These are phyloP conservation scores for Spatholobus suberectus DNA, from an alignment of 306 rosid genomes.

Conservation along the genomic window DNA sequence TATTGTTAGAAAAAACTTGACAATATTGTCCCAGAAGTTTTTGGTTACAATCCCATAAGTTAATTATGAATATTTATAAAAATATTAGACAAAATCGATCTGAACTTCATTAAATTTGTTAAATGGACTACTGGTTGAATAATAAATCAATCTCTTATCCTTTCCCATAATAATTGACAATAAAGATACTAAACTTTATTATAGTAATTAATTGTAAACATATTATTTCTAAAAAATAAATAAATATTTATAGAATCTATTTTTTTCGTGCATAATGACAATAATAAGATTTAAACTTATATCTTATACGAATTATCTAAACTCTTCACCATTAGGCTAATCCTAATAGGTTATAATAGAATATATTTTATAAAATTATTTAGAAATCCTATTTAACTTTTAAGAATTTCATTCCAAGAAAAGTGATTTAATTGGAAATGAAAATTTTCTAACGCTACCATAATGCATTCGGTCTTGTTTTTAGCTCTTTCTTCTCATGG, in stretches of 20 bases:
- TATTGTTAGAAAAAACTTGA: not conserved
- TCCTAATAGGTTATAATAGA: too few relatives aligned
- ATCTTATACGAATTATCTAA: not conserved
- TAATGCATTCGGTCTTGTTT: not conserved
- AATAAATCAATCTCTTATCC: not conserved
- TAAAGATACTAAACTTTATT: not conserved
- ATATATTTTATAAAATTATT: too few relatives aligned
- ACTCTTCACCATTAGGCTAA: too few relatives aligned
- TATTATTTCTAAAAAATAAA: too few relatives aligned
- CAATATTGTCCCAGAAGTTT: not conserved
- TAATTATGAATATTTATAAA: not conserved
- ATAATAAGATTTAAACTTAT: too few relatives aligned
- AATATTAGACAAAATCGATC: not conserved
- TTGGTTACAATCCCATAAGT: not conserved
- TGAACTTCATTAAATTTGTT: not conserved
- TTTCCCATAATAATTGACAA: not conserved
- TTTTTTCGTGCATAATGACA: too few relatives aligned
- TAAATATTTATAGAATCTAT: too few relatives aligned
- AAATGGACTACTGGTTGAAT: not conserved
- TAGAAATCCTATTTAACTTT: too few relatives aligned
- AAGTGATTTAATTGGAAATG: not conserved
- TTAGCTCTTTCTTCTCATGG: not conserved
- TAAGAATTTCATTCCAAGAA: not conserved
- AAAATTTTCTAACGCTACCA: not conserved
- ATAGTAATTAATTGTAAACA: not conserved